Conservation (phyloP, 2,329 filamentous ascomycete species). For the Arthroderma sp. region DNA sequence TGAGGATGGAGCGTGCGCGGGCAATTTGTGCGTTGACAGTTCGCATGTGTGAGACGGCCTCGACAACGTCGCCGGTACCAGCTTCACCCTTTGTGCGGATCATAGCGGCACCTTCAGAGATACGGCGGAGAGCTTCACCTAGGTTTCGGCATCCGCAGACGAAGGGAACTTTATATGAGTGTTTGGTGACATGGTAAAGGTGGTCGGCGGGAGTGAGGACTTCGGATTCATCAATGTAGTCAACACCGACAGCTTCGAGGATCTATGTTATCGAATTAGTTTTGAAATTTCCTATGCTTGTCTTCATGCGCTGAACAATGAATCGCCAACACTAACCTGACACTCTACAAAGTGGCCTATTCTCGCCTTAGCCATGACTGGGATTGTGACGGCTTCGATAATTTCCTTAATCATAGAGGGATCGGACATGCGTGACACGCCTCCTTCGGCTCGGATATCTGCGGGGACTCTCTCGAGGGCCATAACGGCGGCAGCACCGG, state of each 20-base stretch:
- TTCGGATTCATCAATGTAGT: slow-evolving; percentile 98
- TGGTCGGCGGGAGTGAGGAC: slow-evolving; percentile 91
- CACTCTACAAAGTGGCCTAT: slow-evolving; percentile 98
- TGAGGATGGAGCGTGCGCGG: slow-evolving; percentile 46
- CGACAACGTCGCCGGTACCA: slow-evolving; percentile 90
- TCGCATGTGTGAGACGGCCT: slow-evolving; percentile 93
- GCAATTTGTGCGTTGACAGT: slow-evolving; percentile 74
- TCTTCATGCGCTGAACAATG: too few relatives aligned
- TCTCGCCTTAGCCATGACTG: slow-evolving; percentile 97
- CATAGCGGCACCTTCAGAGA: slow-evolving; percentile 93
- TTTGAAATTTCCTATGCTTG: too few relatives aligned
- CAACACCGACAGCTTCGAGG: slow-evolving; percentile 83
- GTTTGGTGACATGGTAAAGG: slow-evolving; percentile 83
- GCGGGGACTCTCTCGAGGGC: slow-evolving; percentile 93
- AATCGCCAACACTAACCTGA: slow-evolving; percentile 40
- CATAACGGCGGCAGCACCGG: slow-evolving; percentile 94
- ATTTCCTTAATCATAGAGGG: slow-evolving; percentile 91
- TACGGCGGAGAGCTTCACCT: slow-evolving; percentile 79
- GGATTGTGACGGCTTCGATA: slow-evolving; percentile 86
- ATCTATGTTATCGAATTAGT: slow-evolving; percentile 42
- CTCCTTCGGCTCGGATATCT: slow-evolving; percentile 83
- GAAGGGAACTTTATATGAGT: slow-evolving; percentile 69
- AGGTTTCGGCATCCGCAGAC: slow-evolving; percentile 94
- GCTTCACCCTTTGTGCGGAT: slow-evolving; percentile 98
- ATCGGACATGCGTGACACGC: slow-evolving; percentile 94